These are phyloP conservation scores for Metarhizium rileyi DNA, from an alignment of 2,329 filamentous ascomycete species.

Conservation along the genomic window DNA sequence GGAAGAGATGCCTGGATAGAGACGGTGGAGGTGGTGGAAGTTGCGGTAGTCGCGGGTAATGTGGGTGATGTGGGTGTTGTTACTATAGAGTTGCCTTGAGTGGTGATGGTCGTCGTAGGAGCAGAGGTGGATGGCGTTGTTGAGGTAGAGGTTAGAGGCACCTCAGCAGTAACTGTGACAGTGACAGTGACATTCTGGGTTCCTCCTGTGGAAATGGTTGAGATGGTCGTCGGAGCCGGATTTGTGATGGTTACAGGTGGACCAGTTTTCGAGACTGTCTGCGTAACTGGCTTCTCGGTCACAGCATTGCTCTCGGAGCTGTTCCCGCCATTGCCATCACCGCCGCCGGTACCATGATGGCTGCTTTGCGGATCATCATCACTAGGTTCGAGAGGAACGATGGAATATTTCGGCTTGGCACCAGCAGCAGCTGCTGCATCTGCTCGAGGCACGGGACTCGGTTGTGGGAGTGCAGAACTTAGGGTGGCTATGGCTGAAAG, in stretches of 20 bases:
- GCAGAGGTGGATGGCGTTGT: neutral
- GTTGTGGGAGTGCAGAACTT: constrained; percentile 19
- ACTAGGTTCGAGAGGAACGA: constrained; percentile 28
- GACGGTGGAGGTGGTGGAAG: neutral
- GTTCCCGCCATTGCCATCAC: constrained; percentile 8
- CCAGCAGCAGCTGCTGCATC: constrained; percentile 1
- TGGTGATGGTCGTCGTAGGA: neutral
- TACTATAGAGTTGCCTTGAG: neutral
- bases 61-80: neutral
- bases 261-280: constrained; percentile 17
- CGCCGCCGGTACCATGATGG: constrained; percentile 5
- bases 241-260: constrained; percentile 19
- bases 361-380: constrained; percentile 13
- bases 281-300: constrained; percentile 23
- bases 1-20: neutral
- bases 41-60: neutral
- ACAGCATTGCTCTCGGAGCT: constrained; percentile 14
- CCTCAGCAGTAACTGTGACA: constrained; percentile 1
- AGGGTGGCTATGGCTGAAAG: constrained; percentile 19
- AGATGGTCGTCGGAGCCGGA: constrained; percentile 20
- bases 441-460: constrained; percentile 15
- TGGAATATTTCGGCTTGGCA: constrained; percentile 26
- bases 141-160: constrained; percentile 1
- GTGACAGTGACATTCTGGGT: neutral
- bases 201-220: constrained; percentile 19